Percentiles rank a stretch among this genome's conserved stretches.
These are phyloP conservation scores for Russula sp. DNA, from an alignment of 768 basidiomycete species.

Conservation along the genomic window DNA sequence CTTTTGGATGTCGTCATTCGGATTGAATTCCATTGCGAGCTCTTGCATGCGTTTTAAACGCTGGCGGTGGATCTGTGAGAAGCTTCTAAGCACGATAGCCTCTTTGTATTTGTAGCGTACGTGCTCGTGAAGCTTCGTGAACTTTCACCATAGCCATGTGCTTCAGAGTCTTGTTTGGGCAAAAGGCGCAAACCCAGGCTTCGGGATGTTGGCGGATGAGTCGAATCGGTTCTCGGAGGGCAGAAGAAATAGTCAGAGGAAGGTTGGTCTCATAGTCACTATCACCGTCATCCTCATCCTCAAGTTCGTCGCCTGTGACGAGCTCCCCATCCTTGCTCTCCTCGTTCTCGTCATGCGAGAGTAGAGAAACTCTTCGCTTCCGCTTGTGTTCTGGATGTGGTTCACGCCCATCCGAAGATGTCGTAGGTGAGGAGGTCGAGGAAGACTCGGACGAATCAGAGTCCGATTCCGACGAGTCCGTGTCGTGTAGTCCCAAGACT, in stretches of 20 bases:
- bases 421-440: slow-evolving; percentile 29
- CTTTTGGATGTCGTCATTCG: slow-evolving; percentile 43
- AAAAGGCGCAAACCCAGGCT: slow-evolving; percentile 55
- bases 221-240: slow-evolving; percentile 59
- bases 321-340: slow-evolving; percentile 23
- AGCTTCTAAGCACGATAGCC: neutral
- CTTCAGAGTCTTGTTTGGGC: slow-evolving; percentile 70
- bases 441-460: slow-evolving; percentile 33
- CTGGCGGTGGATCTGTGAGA: slow-evolving; percentile 54
- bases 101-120: slow-evolving; percentile 41
- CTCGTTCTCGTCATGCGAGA: slow-evolving; percentile 31
- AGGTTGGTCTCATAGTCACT: slow-evolving; percentile 33
- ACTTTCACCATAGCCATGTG: slow-evolving; percentile 46
- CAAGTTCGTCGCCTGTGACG: slow-evolving; percentile 25
- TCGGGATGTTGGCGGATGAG: slow-evolving; percentile 50
- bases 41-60: slow-evolving; percentile 47
- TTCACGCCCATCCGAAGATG: neutral
- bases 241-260: slow-evolving; percentile 51
- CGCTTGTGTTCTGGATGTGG: slow-evolving; percentile 2
- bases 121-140: slow-evolving; percentile 50
- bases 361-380: neutral
- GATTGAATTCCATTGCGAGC: slow-evolving; percentile 37
- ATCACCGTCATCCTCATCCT: slow-evolving; percentile 24
- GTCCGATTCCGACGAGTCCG: slow-evolving; percentile 65
- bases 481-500: slow-evolving; percentile 61